Base-by-base conservation (phyloP, 208 protist species). In the Angomonas ambiguus region DNA sequence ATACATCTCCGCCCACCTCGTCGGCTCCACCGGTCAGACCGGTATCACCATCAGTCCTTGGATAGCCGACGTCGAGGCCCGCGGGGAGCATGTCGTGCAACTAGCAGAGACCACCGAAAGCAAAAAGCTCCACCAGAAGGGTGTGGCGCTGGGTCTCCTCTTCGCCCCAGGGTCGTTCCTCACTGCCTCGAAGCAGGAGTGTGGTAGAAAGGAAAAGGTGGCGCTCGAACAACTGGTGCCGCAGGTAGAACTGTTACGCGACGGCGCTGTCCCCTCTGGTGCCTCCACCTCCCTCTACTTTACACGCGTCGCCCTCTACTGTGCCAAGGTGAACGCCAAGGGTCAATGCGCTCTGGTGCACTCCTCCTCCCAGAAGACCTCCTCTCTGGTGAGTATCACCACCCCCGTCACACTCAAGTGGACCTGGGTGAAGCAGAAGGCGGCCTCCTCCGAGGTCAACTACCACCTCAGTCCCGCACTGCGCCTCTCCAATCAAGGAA, bases 161-260 rank as follows among this genome's bases (percentile, higher is more conserved):
- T 97, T 99, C 62, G 74, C 81, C 8, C 98, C 98, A 8, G 94
- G 96, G 20, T 97, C 97, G 0, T 98, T 98, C 70, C 77, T 99
- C 34, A 99, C 97, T 24, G 97, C 98, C n/a, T 98, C 96, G 25
- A 90, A 98, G 66, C 98, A 99, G 87, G 79, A 93, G 35, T 91
- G 83, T 13, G 93, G 96, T 28, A 85, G 97, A 33, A 62, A 67
- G 5, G 78, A 89, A 35, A 45, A 73, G 11, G 87, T 91, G 74
- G 93, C 97, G 1, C 79, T 99, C 1, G 97, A 99, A 74, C 91
- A 91, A 24, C 83, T 99, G 10, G 69, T 83, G 58, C 83, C 97
- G 3, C 72, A 75, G 16, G 70, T 98, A 2, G 75, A 85, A 38
- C 62, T 83, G 27, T 57, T 59, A 49, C 41, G 62, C 2, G 27